These are phyloP conservation scores for Mycena galericulata DNA, from an alignment of 768 basidiomycete species.

Conservation along the genomic window DNA sequence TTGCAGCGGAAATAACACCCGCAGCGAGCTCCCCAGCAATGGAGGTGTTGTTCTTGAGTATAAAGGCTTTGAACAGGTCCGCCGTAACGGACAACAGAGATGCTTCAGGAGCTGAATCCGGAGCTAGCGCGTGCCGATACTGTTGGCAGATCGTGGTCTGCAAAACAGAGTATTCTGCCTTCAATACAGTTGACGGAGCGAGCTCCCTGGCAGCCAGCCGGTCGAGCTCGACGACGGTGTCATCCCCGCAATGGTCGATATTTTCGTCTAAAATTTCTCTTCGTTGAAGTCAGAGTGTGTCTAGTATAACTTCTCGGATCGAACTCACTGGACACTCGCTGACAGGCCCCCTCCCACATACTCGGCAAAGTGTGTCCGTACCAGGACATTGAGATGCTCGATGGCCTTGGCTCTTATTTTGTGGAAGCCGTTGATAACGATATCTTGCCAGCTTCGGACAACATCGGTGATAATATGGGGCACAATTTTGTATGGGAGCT, in stretches of 20 bases:
- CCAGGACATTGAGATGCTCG: conserved; percentile 13
- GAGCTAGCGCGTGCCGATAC: conserved; percentile 9
- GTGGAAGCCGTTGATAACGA: not conserved
- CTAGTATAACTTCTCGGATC: not conserved
- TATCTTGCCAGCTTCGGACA: conserved; percentile 8
- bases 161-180: conserved; percentile 5
- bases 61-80: not conserved
- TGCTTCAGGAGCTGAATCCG: not conserved
- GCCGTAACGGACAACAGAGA: conserved; percentile 5
- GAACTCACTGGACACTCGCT: conserved; percentile 5
- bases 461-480: conserved; percentile 13
- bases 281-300: conserved; percentile 1
- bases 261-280: conserved; percentile 22
- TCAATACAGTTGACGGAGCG: conserved; percentile 17
- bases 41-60: not conserved
- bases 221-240: conserved; percentile 9
- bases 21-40: not conserved
- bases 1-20: conserved; percentile 1
- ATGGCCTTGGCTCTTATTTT: not conserved
- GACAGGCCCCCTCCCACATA: conserved; percentile 15
- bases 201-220: conserved; percentile 21
- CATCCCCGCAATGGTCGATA: conserved; percentile 2
- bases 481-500: conserved; percentile 19
- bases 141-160: conserved; percentile 10
- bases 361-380: conserved; percentile 13